A percentile compares a stretch with the other conserved stretches of the same genome.
These are phyloP conservation scores for Acorus calamus DNA, from an alignment of 106 monocot genomes.

Conservation along the genomic window DNA sequence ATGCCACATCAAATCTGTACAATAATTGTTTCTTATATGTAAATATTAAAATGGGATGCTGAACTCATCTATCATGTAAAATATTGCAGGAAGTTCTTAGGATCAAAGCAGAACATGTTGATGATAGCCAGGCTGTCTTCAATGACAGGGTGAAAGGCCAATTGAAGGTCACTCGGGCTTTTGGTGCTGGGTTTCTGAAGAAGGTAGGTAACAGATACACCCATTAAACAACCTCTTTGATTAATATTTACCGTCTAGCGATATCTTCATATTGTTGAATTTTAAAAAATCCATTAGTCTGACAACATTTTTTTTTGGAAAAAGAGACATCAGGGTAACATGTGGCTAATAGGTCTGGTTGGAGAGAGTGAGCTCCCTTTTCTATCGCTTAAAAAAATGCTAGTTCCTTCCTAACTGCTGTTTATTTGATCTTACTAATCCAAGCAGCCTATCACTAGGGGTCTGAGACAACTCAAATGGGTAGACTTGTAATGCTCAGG, in stretches of 20 bases:
- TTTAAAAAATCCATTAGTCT: too few species aligned
- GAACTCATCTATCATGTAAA: background rate
- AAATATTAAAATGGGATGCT: background rate
- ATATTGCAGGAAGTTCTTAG: conserved; percentile 64
- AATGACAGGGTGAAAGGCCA: conserved; percentile 98
- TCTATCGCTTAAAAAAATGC: too few species aligned
- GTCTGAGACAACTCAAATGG: too few species aligned
- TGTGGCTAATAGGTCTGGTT: too few species aligned
- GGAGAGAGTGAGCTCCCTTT: too few species aligned
- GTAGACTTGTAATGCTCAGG: too few species aligned
- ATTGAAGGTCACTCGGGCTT: conserved; percentile 91
- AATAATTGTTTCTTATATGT: background rate
- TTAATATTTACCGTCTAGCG: background rate
- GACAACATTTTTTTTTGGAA: too few species aligned
- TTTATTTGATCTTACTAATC: too few species aligned
- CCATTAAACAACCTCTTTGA: background rate
- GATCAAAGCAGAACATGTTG: conserved; percentile 73
- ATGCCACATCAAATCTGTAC: background rate
- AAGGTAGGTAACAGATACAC: conserved; percentile 34
- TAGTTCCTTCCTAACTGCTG: too few species aligned
- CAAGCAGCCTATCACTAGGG: too few species aligned
- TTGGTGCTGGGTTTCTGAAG: conserved; percentile 97
- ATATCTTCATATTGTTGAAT: too few species aligned
- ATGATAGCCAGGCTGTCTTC: conserved; percentile 72
- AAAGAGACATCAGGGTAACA: too few species aligned